These are phyloP conservation scores for Acer negundo DNA, from an alignment of 345 rosid genomes.

Conservation along the genomic window DNA sequence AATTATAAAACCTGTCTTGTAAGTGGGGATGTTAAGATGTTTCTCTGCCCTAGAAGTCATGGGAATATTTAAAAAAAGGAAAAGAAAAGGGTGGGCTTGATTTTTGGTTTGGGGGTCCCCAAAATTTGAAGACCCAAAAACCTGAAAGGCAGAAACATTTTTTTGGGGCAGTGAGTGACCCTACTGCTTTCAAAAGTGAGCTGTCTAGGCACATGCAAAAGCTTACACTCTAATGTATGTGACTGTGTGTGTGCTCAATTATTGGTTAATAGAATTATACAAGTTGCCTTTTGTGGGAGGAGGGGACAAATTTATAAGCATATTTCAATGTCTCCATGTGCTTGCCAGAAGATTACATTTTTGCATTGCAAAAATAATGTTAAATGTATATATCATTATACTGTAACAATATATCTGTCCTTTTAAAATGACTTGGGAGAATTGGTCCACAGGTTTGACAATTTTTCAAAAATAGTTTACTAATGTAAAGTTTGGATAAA, in stretches of 20 bases:
- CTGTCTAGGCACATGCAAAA: constrained; percentile 39
- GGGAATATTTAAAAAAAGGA: constrained; percentile 17
- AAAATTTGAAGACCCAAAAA: neutral
- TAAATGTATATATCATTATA: too few relatives aligned
- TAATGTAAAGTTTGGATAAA: too few relatives aligned
- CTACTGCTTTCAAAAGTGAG: constrained; percentile 31
- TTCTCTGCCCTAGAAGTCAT: constrained; percentile 13
- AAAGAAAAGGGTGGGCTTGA: constrained; percentile 7
- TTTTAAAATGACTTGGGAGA: too few relatives aligned
- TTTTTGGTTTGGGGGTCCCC: constrained; percentile 5
- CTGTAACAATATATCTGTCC: too few relatives aligned
- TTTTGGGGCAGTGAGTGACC: constrained; percentile 26
- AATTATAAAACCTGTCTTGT: constrained; percentile 3
- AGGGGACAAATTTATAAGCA: neutral
- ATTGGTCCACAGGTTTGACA: too few relatives aligned
- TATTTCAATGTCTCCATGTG: constrained; percentile 15
- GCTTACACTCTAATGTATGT: neutral
- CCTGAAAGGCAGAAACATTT: constrained; percentile 20
- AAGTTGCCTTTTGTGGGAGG: constrained; percentile 15
- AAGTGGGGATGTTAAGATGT: constrained; percentile 4
- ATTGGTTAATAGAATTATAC: constrained; percentile 19
- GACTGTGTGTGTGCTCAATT: constrained; percentile 17
- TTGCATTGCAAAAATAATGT: too few relatives aligned
- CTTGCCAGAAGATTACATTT: neutral
- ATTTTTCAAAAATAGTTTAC: too few relatives aligned